phyloP scores from a whole-genome alignment of 495 filamentous ascomycete species.

The Podospora pseudoanserina region DNA sequence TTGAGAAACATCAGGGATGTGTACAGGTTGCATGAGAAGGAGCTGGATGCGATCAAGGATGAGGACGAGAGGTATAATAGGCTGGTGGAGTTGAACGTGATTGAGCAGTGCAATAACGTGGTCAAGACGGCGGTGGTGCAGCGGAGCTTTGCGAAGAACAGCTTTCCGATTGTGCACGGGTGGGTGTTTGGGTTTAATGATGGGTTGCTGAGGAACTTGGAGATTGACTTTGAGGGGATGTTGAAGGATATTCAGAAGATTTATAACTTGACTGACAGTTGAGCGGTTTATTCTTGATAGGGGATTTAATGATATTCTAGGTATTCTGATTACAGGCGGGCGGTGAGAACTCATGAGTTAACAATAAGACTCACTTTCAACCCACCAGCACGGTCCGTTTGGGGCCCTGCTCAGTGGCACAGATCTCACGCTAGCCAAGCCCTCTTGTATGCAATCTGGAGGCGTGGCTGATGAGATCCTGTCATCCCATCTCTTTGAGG shows the following conservation, averaged over 20 bases:
- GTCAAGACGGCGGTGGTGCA: constrained; percentile 57
- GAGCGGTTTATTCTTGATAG: too few species aligned
- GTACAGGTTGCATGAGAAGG: constrained; percentile 53
- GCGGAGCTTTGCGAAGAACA: constrained; percentile 48
- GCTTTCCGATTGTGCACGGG: constrained; percentile 54
- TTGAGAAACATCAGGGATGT: constrained; percentile 60
- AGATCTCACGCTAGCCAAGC: too few species aligned
- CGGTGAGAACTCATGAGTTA: too few species aligned
- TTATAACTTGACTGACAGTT: constrained; percentile 42
- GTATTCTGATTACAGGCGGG: too few species aligned
- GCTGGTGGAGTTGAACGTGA: constrained; percentile 58
- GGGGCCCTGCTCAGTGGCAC: too few species aligned
- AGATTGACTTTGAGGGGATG: constrained; percentile 45
- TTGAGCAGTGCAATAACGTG: constrained; percentile 56
- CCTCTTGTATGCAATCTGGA: too few species aligned
- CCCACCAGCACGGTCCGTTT: too few species aligned
- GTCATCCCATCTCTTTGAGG: too few species aligned
- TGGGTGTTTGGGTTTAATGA: constrained; percentile 56
- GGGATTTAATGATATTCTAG: too few species aligned
- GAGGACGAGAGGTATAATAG: constrained; percentile 48
- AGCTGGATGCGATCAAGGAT: constrained; percentile 51
- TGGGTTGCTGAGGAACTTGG: constrained; percentile 51
- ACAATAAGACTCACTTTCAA: too few species aligned
- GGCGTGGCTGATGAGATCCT: too few species aligned
- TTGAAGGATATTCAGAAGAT: constrained; percentile 53